Base-by-base conservation (phyloP, 495 filamentous ascomycete species). In the Penicillium manginii region DNA sequence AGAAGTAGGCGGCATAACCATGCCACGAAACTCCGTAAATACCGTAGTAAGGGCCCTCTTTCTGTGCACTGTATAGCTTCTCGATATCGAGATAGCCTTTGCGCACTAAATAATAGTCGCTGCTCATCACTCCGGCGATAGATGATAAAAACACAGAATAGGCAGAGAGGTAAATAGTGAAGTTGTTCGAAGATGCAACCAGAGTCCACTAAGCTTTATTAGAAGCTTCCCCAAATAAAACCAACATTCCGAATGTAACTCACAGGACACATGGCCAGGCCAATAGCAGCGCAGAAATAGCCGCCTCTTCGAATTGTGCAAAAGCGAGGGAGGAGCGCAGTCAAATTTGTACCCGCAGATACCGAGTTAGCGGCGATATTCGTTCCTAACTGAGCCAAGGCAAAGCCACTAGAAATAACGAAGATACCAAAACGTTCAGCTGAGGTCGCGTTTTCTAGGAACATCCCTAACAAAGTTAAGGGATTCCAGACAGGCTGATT, bases 321-420 rank as follows among this genome's bases (percentile, higher is more conserved):
- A 66, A 81, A 97, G 33, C 91, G 86, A 1, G 92, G 92, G 1
- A 93, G 74, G 14, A 97, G 77, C 1, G 92, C 92, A 2, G 92
- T 94, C 82, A 96, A 84, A 67, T 97, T 92, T 0, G 91, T 93
- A 14, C 92, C 92, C n/a, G 91, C 89, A 14, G 90, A 93, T 47
- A 94, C 88, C 2, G 87, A 91, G 74, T 96, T 96, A 51, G 91
- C 91, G 6, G 91, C 90, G 61, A 96, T 96, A 63, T 97, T 97
- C 37, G 92, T 96, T 26, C 92, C 92, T 12, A 96, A 76, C 69
- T 96, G 91, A 18, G 92, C 91, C n/a, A 97, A 81, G 12, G 89
- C 81, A 71, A 96, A 96, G 9, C 90, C 91, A 19, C 81, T 67
- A 0, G 89, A 77, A 63, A 96, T 93, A 55, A 96, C 81, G 67